Conservation (phyloP, 1,139 yeast species). For the Geotrichum europaeum region DNA sequence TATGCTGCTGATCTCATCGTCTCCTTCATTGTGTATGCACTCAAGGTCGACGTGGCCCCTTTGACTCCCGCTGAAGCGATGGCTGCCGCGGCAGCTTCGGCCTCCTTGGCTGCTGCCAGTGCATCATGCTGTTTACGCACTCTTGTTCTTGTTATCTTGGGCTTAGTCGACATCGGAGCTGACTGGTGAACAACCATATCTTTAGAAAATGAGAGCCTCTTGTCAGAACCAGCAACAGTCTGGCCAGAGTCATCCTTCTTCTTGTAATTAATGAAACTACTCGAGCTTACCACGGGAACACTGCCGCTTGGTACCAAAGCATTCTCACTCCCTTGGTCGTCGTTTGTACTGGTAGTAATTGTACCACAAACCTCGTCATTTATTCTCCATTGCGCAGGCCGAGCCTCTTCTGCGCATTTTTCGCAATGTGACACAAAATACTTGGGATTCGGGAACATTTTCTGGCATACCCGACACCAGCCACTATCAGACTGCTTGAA, state of each 20-base stretch:
- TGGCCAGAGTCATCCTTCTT: background rate
- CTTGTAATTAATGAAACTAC: background rate
- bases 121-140: constrained; percentile 13
- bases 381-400: constrained; percentile 37
- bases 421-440: constrained; percentile 61
- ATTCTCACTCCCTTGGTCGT: background rate
- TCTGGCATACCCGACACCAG: constrained; percentile 59
- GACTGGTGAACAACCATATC: background rate
- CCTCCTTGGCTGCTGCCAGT: constrained; percentile 14
- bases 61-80: constrained; percentile 17
- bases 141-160: constrained; percentile 13
- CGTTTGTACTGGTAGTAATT: constrained; percentile 58
- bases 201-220: background rate
- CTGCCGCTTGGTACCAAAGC: background rate
- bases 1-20: constrained; percentile 14
- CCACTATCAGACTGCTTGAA: constrained; percentile 48
- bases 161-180: background rate
- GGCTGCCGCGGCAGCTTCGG: constrained; percentile 16
- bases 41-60: constrained; percentile 16
- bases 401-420: constrained; percentile 47
- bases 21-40: constrained; percentile 17
- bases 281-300: background rate
- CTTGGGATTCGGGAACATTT: constrained; percentile 51
- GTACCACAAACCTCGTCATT: constrained; percentile 50
- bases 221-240: background rate